These are phyloP conservation scores for Colletotrichum echinochloae DNA, from an alignment of 2,329 filamentous ascomycete genomes.

Conservation along the genomic window DNA sequence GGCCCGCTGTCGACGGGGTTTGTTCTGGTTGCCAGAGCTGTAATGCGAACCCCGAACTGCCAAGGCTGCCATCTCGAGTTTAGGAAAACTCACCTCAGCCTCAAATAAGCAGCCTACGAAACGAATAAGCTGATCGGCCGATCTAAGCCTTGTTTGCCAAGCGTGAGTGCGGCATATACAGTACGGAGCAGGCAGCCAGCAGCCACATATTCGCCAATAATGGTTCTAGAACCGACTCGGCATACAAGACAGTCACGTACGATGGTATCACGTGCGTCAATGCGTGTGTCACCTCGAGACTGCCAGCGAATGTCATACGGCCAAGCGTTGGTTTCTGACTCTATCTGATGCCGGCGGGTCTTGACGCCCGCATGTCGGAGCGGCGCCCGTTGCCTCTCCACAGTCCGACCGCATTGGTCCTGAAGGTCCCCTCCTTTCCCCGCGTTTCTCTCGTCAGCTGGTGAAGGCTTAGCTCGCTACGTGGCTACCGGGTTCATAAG, in stretches of 20 bases:
- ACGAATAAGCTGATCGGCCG: background rate
- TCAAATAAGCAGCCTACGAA: background rate
- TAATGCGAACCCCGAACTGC: background rate
- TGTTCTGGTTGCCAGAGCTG: background rate
- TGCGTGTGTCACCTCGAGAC: background rate
- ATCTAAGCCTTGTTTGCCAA: background rate
- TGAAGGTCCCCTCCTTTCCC: conserved; percentile 9
- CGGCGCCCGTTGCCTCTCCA: conserved; percentile 22
- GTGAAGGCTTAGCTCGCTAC: conserved; percentile 15
- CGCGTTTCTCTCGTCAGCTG: conserved; percentile 1
- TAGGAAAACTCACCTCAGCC: background rate
- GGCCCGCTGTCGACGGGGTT: no score
- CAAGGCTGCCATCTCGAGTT: conserved; percentile 10
- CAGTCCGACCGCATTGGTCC: conserved; percentile 19
- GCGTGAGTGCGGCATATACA: background rate
- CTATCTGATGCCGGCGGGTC: conserved; percentile 21
- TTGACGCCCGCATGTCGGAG: conserved; percentile 24
- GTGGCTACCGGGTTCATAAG: background rate
- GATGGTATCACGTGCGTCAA: background rate
- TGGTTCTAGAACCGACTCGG: background rate
- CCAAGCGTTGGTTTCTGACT: conserved; percentile 18
- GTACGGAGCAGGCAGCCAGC: no score
- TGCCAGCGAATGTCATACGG: no score
- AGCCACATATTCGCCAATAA: background rate
- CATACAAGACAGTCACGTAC: background rate